These are phyloP conservation scores for Pyrenochaeta sp. DNA, from an alignment of 2,329 filamentous ascomycete genomes.

Conservation along the genomic window DNA sequence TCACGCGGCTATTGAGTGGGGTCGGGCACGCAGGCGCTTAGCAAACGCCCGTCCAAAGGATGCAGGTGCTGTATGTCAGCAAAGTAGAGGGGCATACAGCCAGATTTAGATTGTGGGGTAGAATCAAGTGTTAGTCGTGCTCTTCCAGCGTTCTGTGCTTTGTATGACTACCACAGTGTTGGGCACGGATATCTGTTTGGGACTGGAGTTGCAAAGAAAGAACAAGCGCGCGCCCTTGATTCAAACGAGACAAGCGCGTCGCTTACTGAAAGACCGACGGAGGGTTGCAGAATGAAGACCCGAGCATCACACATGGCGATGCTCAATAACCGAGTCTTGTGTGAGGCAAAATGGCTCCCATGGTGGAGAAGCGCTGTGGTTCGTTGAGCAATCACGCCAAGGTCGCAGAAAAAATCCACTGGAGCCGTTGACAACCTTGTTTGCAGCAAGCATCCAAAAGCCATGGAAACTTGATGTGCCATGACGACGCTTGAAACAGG, in stretches of 20 bases:
- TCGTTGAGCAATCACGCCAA: constrained; percentile 10
- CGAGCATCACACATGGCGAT: no score
- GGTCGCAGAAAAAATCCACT: constrained; percentile 11
- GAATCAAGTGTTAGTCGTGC: no score
- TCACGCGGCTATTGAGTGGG: constrained; percentile 14
- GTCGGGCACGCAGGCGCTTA: constrained; percentile 14
- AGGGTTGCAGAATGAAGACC: no score
- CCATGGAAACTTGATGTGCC: neutral
- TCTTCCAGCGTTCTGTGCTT: no score
- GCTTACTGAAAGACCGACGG: no score
- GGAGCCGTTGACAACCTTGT: constrained; percentile 11
- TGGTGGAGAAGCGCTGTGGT: constrained; percentile 8
- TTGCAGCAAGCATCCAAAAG: constrained; percentile 19
- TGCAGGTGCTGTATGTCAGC: constrained; percentile 11
- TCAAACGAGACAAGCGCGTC: no score
- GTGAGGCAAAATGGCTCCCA: no score
- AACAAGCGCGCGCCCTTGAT: no score
- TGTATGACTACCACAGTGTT: no score
- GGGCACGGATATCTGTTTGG: no score
- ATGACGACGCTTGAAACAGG: constrained; percentile 1
- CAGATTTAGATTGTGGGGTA: constrained; percentile 13
- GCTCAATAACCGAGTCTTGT: no score
- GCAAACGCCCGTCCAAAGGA: constrained; percentile 14
- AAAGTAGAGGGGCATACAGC: constrained; percentile 9
- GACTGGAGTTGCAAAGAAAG: no score